Base-by-base conservation (phyloP, 2,329 filamentous ascomycete species). In the Alternaria sp. region DNA sequence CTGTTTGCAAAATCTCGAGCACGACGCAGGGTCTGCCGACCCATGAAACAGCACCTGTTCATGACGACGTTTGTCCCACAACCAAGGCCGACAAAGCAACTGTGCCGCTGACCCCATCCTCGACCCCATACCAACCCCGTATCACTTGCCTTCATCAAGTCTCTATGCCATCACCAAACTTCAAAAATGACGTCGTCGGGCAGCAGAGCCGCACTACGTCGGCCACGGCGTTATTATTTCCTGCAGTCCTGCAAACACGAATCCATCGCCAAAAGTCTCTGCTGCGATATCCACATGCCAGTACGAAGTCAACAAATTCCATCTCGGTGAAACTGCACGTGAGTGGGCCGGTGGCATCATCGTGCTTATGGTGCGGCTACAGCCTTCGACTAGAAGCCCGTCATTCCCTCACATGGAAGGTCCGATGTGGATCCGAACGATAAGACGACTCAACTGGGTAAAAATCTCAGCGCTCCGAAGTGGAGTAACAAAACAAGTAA, bases 331-430 rank as follows among this genome's bases (percentile, higher is more conserved):
- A 49, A 47, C 19, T 23, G 58, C 52, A 61, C 25, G 30, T 56
- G 52, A 26, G 59, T 50, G 59, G 59, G 57, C 17, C 54, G 52
- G 25, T 57, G 30, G 13, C 59, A 61, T 61, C 59, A 61, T 61
- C 25, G 52, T 57, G 58, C 52, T 61, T 47, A 57, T 51, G 23
- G 52, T 57, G 58, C 52, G 45, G 30, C 45, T 36, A 45, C 45
- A 52, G 49, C 49, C 49, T 36, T 36, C 28, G 10, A 46, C 58
- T 61, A 61, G 58, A 57, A 57, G 52, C 43, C 30, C 23, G 49
- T 51, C 28, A 32, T 32, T 40, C 44, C 50, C 30, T 28, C 2
- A 52, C 30, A 25, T 51, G 25, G 19, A 57, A 61, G 11, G 25
- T 30, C 19, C 17, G 25, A 55, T 19, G 59, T 61, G 59, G 59